Conservation (phyloP, 306 rosid species). For the Crotalaria pallida region DNA sequence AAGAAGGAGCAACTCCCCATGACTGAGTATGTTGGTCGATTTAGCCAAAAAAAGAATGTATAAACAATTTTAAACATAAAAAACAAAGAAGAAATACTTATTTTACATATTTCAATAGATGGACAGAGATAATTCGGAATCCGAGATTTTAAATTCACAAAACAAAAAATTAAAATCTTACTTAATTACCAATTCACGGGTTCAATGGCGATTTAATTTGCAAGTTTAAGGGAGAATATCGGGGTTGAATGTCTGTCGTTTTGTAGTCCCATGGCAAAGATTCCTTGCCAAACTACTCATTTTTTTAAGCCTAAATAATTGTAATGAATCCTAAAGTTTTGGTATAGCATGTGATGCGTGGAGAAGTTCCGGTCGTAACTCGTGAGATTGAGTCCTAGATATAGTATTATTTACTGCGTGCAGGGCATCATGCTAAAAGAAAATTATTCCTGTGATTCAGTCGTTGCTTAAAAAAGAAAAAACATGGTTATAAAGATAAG, state of each 20-base stretch:
- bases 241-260: conserved; percentile 46
- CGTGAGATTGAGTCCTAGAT: background rate
- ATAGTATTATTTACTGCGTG: no score
- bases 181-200: background rate
- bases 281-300: background rate
- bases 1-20: conserved; percentile 23
- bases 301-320: background rate
- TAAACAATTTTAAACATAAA: background rate
- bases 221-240: conserved; percentile 33
- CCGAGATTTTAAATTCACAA: background rate
- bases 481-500: no score
- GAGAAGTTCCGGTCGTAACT: background rate
- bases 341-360: background rate
- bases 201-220: background rate
- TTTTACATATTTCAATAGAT: background rate
- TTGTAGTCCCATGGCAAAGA: background rate
- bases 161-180: background rate
- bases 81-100: background rate
- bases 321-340: no score
- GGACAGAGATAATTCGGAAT: background rate
- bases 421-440: background rate
- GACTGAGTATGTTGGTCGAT: conserved; percentile 64
- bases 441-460: background rate
- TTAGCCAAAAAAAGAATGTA: background rate
- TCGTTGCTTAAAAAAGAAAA: background rate